Evolutionary conservation across 2,329 filamentous ascomycete species (phyloP).

Genomic region (Penicillium sp.): DNA sequence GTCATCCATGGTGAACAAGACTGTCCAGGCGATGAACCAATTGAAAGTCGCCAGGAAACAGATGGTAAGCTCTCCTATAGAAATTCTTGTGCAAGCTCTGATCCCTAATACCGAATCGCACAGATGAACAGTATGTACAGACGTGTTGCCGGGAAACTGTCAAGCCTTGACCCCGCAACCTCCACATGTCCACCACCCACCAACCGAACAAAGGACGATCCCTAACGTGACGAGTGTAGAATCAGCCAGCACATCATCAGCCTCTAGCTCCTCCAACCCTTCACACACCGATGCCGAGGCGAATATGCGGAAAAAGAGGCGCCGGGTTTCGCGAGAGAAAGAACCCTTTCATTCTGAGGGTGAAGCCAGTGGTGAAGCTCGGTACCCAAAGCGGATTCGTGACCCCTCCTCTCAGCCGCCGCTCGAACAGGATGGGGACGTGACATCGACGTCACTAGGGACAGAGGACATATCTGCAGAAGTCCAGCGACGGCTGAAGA

Average conservation of each 20-base stretch:
- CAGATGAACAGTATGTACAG: slow-evolving; percentile 23
- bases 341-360: neutral
- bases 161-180: neutral
- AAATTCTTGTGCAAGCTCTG: too few relatives aligned
- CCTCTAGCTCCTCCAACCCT: slow-evolving; percentile 1
- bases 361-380: slow-evolving; percentile 2
- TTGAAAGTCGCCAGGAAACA: slow-evolving; percentile 37
- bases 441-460: slow-evolving; percentile 31
- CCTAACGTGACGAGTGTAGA: neutral
- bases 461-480: slow-evolving; percentile 50
- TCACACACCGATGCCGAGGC: slow-evolving; percentile 12
- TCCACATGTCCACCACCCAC: neutral
- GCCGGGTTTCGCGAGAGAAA: neutral
- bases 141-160: neutral
- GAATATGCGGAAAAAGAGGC: slow-evolving; percentile 16
- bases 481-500: slow-evolving; percentile 46
- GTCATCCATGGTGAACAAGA: slow-evolving; percentile 41
- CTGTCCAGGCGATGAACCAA: slow-evolving; percentile 40
- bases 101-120: slow-evolving; percentile 4
- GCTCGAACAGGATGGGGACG: slow-evolving; percentile 27
- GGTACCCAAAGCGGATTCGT: slow-evolving; percentile 14
- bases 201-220: neutral
- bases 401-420: slow-evolving; percentile 12
- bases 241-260: slow-evolving; percentile 1
- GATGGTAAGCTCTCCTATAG: slow-evolving; percentile 32